A percentile compares a stretch with the other conserved stretches of the same genome.
Evolutionary conservation across 305 asterid species (phyloP).

Genomic region (Fraxinus xanthoxyloides): DNA sequence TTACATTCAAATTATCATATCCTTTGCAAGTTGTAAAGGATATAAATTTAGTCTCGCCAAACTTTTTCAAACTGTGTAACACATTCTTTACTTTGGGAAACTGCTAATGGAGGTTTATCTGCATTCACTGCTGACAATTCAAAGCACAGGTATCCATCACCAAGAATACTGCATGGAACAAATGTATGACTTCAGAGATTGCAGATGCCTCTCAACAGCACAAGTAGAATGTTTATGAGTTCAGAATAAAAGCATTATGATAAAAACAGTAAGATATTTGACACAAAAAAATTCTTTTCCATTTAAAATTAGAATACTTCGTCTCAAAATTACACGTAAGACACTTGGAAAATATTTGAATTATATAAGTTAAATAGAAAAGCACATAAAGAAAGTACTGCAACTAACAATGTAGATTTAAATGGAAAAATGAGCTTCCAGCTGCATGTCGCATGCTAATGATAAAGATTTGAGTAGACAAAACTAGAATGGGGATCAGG

Average conservation of each 20-base stretch:
- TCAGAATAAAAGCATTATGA: neutral
- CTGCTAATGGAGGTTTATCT: conserved; percentile 81
- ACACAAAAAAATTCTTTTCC: neutral
- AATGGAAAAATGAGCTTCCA: neutral
- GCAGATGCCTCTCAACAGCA: conserved; percentile 18
- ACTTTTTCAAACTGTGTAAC: conserved; percentile 69
- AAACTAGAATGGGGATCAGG: neutral
- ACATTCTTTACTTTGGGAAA: conserved; percentile 73
- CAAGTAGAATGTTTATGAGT: conserved; percentile 9
- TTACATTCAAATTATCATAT: conserved; percentile 3
- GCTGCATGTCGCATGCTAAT: neutral
- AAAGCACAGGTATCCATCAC: conserved; percentile 91
- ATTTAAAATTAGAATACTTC: neutral
- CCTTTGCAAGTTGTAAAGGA: conserved; percentile 17
- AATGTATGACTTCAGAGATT: neutral
- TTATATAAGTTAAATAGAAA: neutral
- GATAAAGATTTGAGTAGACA: conserved; percentile 8
- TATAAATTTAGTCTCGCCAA: conserved; percentile 52
- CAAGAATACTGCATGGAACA: conserved; percentile 65
- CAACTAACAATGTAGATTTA: neutral
- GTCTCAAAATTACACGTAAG: neutral
- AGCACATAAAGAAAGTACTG: neutral
- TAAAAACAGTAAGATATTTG: conserved; percentile 7
- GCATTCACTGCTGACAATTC: conserved; percentile 92
- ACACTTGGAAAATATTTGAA: neutral